These are phyloP conservation scores for Lipomyces starkeyi DNA, from an alignment of 805 yeast species.

Conservation along the genomic window DNA sequence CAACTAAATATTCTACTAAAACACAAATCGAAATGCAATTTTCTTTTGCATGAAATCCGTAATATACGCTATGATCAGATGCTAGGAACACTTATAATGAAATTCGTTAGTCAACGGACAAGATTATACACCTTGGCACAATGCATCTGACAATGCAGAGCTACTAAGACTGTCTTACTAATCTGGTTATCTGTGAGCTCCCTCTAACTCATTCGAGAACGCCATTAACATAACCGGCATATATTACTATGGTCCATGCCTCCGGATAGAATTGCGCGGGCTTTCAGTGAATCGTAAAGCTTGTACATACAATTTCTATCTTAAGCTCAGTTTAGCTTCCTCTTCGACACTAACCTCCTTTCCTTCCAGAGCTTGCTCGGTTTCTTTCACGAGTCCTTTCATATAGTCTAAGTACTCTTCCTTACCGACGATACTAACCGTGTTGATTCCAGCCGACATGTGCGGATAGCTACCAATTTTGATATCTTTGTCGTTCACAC, in stretches of 20 bases:
- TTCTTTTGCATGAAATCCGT: too few relatives aligned
- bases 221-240: too few relatives aligned
- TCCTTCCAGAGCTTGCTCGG: slow-evolving; percentile 60
- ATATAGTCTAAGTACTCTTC: slow-evolving; percentile 49
- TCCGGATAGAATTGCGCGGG: not conserved
- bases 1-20: too few relatives aligned
- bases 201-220: too few relatives aligned
- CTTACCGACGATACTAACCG: slow-evolving; percentile 77
- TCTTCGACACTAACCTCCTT: slow-evolving; percentile 61
- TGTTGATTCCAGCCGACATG: slow-evolving; percentile 63
- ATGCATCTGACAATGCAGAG: not conserved
- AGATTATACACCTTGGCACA: not conserved
- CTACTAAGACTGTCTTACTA: not conserved
- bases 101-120: too few relatives aligned
- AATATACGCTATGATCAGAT: too few relatives aligned
- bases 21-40: too few relatives aligned
- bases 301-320: not conserved
- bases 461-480: slow-evolving; percentile 91
- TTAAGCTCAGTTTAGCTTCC: slow-evolving; percentile 50
- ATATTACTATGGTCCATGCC: not conserved
- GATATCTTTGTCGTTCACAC: slow-evolving; percentile 50
- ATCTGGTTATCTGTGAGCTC: too few relatives aligned
- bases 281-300: not conserved
- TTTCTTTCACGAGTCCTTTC: slow-evolving; percentile 53
- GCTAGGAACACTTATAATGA: too few relatives aligned